A percentile compares a stretch with the other conserved stretches of the same genome.
Evolutionary conservation across 306 rosid genomes (phyloP).

Genomic region (Prunus dulcis): DNA sequence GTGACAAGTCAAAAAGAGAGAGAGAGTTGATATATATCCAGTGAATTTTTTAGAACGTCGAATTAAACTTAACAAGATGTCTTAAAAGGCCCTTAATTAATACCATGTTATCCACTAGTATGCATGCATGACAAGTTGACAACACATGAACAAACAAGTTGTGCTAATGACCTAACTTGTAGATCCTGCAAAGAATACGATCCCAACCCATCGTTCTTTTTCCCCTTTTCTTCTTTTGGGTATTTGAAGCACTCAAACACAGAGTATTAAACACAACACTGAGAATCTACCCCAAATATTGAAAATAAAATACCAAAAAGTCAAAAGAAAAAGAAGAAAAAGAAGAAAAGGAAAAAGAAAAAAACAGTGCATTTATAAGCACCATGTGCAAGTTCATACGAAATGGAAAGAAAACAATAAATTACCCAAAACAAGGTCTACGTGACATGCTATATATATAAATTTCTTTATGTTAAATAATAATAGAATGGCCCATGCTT

Average conservation of each 20-base stretch:
- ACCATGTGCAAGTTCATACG: slow-evolving; percentile 11
- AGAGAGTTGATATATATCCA: too few relatives aligned
- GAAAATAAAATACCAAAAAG: neutral
- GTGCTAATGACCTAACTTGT: neutral
- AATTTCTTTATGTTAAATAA: neutral
- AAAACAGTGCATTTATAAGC: slow-evolving; percentile 4
- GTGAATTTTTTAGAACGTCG: neutral
- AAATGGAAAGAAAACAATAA: slow-evolving; percentile 2
- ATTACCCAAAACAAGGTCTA: neutral
- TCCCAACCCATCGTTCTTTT: neutral
- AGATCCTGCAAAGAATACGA: slow-evolving; percentile 4
- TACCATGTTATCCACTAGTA: neutral
- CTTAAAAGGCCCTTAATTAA: neutral
- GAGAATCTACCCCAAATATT: neutral
- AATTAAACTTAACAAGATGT: neutral
- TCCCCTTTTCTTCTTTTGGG: neutral
- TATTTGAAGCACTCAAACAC: neutral
- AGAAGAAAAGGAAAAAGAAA: neutral
- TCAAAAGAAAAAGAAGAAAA: too few relatives aligned
- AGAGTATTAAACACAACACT: neutral
- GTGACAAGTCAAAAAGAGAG: too few relatives aligned
- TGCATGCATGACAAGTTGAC: too few relatives aligned
- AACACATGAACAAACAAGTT: too few relatives aligned
- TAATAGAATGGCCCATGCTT: slow-evolving; percentile 7
- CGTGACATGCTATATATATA: neutral